Base-by-base conservation (phyloP, 2,329 filamentous ascomycete genomes). In the Epicoccum nigrum region DNA sequence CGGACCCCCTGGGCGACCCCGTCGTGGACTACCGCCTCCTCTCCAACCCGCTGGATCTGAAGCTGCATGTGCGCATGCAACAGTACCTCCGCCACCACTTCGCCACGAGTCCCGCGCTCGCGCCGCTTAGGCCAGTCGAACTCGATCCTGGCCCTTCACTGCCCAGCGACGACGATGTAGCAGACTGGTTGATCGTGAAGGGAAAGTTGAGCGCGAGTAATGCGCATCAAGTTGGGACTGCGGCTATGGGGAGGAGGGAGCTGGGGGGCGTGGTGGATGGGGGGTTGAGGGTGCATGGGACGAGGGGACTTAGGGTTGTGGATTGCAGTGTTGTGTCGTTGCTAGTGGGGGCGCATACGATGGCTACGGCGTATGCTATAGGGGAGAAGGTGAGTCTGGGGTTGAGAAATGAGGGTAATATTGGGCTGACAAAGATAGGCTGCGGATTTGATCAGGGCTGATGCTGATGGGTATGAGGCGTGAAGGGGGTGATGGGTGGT, bases 1-100 rank as follows among this genome's bases (percentile, higher is more conserved):
- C 63, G n/a, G 57, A 71, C 40, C 65, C 68, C 2, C 32, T 49
- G 3, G 58, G 48, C 7, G 33, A 45, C 0, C 69, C 65, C 1
- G 37, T 65, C 7, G 51, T 69, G 40, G 65, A 73, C 49, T 72
- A 65, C 55, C 58, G 58, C 21, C 62, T 63, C 28, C 68, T 45
- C 34, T 44, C 53, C 13, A 67, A 73, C 56, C 67, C 67, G 3
- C 30, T 64, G 11, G 69, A 72, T 41, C n/a, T 69, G 5, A 8
- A 44, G 54, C n/a, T 57, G 68, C 16, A 60, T 54, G 16, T 59
- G 64, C 16, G 43, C 27, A 19, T 61, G 58, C 45, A 48, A 16
- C 45, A 48, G 15, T 48, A 48, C 16, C 31, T 48, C 3, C 45
- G 45, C n/a, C 34, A 51, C 16, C 56, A 53, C 45, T 48, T 48